phyloP scores from a whole-genome alignment of 768 basidiomycete species.

The Heimioporus sp. region DNA sequence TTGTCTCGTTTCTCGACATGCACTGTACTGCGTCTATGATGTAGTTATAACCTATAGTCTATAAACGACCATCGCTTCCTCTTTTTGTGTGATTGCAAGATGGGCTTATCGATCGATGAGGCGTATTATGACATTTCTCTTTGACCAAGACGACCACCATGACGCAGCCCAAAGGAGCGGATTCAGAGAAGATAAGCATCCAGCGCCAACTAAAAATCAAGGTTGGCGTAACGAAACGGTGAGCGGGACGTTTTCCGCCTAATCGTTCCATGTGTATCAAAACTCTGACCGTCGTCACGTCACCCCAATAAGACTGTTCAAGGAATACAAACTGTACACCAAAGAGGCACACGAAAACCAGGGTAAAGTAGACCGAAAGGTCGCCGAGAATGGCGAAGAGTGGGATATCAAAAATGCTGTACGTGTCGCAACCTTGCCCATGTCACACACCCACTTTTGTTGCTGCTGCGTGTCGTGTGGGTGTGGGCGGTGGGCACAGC shows the following conservation, averaged over 20 bases:
- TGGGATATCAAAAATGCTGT: conserved; percentile 81
- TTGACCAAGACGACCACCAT: conserved; percentile 18
- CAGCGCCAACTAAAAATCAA: conserved; percentile 79
- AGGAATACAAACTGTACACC: conserved; percentile 65
- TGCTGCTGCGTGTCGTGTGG: conserved; percentile 15
- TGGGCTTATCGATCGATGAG: conserved; percentile 7
- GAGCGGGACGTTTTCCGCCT: conserved; percentile 20
- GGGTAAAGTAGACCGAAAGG: conserved; percentile 58
- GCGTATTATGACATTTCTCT: not conserved
- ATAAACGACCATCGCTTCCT: conserved; percentile 22
- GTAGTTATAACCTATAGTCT: conserved; percentile 30
- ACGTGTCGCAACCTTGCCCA: conserved; percentile 28
- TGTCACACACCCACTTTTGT: conserved; percentile 5
- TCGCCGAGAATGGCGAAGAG: conserved; percentile 59
- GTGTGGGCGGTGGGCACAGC: conserved; percentile 17
- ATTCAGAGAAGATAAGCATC: conserved; percentile 33
- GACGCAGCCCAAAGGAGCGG: conserved; percentile 10
- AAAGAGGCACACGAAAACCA: conserved; percentile 62
- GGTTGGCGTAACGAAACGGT: conserved; percentile 65
- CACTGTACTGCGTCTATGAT: conserved; percentile 33
- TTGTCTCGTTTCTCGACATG: conserved; percentile 27
- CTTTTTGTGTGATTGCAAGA: not conserved
- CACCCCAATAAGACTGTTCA: conserved; percentile 43
- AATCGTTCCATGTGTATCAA: conserved; percentile 5
- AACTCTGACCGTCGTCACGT: conserved; percentile 12